Evolutionary conservation across 805 yeast species (phyloP), one percentile per base, ranked within the genome.

Genomic region (Lachancea kluyveri): DNA sequence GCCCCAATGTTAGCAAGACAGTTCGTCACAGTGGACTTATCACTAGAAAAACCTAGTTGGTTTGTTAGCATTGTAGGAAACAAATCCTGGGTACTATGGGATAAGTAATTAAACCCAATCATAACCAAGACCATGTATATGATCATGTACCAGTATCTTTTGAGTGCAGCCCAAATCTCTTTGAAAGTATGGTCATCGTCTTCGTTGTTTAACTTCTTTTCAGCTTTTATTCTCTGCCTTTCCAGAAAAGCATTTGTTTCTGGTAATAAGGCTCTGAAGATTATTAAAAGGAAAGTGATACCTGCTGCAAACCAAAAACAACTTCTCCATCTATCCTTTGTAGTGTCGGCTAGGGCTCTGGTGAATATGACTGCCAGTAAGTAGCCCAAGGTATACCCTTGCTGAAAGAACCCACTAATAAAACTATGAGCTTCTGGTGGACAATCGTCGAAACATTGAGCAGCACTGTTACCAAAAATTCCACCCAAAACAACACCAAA

Each of bases 401-500:
- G 81, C 57, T 83, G 94, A 48, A 85, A 72, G 24, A 81, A 52
- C 28, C 84, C 84, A 22, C 77, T 68, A 28, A 78, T 55, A 34
- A 76, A 63, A 26, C 82, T 79, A 46, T 80, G 68, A 9, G 83
- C 73, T 13, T 56, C 60, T 1, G 49, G 48, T 1, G 84, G 85
- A 32, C 74, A 65, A 46, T 77, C 79, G 40, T 77, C 83, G 20
- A 80, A 61, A 8, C 84, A 75, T 4, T 77, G 72, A 7, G 80
- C 78, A 15, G 77, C 69, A 21, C 76, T 71, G 35, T 72, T 69
- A 24, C 83, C 83, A 48, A 67, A 79, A 28, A 76, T 58, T 30
- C 84, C 84, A 21, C 85, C 86, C 82, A 79, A 74, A 30, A 75
- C 72, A 26, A 77, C 57, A 21, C 87, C 87, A 50, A 73, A 79